Evolutionary conservation across 2,329 filamentous ascomycete species (phyloP).

Genomic region (Harringtonia lauricola): DNA sequence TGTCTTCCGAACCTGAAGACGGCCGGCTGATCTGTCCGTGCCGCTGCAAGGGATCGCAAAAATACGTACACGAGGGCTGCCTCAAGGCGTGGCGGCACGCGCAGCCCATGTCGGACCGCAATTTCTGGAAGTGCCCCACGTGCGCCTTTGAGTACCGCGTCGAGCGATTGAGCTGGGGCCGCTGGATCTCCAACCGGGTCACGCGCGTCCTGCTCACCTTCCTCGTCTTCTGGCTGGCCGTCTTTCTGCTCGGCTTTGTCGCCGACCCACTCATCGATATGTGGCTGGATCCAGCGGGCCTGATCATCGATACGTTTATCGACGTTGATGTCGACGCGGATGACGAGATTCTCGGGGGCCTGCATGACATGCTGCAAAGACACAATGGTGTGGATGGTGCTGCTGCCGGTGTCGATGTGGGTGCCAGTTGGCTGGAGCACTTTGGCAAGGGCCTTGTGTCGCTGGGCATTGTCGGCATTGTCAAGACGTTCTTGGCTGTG

Average conservation of each 20-base stretch:
- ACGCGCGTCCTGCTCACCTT: slow-evolving; percentile 63
- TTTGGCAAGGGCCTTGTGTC: slow-evolving; percentile 87
- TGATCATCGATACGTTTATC: slow-evolving; percentile 41
- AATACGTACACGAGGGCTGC: slow-evolving; percentile 90
- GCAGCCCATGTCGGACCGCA: slow-evolving; percentile 51
- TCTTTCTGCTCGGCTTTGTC: slow-evolving; percentile 82
- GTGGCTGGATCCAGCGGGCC: slow-evolving; percentile 68
- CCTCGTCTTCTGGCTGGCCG: slow-evolving; percentile 54
- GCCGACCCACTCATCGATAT: slow-evolving; percentile 87
- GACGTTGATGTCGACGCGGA: slow-evolving; percentile 28
- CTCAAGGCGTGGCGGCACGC: slow-evolving; percentile 72
- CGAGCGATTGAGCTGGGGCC: slow-evolving; percentile 64
- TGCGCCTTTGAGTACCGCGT: slow-evolving; percentile 77
- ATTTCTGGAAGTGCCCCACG: slow-evolving; percentile 81
- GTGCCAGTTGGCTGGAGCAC: slow-evolving; percentile 61
- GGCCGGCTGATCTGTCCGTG: slow-evolving; percentile 81
- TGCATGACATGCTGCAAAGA: background rate
- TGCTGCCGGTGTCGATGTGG: slow-evolving; percentile 15
- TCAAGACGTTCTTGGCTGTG: slow-evolving; percentile 67
- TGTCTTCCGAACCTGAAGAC: slow-evolving; percentile 60
- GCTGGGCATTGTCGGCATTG: slow-evolving; percentile 72
- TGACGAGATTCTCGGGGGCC: background rate
- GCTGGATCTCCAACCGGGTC: slow-evolving; percentile 53
- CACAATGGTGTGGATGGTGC: slow-evolving; percentile 29
- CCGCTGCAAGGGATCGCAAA: slow-evolving; percentile 84